Base-by-base conservation (phyloP, 2,329 filamentous ascomycete species). In the Colletotrichum cordylinicola region DNA sequence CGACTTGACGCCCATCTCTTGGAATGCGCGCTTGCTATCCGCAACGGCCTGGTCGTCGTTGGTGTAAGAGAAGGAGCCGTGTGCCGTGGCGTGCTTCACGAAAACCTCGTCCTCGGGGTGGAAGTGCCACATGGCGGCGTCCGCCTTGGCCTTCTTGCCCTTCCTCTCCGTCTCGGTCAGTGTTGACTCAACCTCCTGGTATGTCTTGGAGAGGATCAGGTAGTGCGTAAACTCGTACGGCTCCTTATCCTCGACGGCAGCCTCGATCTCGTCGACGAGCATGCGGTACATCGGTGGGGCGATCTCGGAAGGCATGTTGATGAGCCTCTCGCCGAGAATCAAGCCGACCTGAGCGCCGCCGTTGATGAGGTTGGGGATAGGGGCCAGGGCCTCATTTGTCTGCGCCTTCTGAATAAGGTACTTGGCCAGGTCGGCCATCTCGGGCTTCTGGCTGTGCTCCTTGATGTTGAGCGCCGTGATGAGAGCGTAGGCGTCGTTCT, bases 291-390 rank as follows among this genome's bases (percentile, higher is more conserved):
- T 94, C 6, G 97, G 96, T 35, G 97, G 96, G 16, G 96, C 92
- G 78, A 98, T 93, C 85, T 98, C 95, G 18, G 95, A 89, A n/a
- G 97, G 97, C 89, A 98, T 96, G 87, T 99, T 99, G 88, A 99
- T 96, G 80, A 98, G 89, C 27, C 96, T 93, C 85, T 99, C 97
- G 4, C 95, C 95, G n/a, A 99, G 89, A 33, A 99, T 91, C 18
- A 99, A 88, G 5, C 96, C 97, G 72, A 98, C 91, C 71, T 95
- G 92, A 16, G 86, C 85, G 8, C 86, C 85, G 39, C 70, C 58
- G 74, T 87, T 83, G 76, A 95, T 84, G n/a, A 95, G 86, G n/a
- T 88, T 83, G 0, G 89, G 85, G 39, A 96, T 83, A 48, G 77
- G 66, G 9, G 91, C 85, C 48, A 96, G 88, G 3, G 90, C 86